A percentile compares a stretch with the other conserved stretches of the same genome.
phyloP scores from a whole-genome alignment of 2,329 filamentous ascomycete species.

The Xylaria polymorpha region DNA sequence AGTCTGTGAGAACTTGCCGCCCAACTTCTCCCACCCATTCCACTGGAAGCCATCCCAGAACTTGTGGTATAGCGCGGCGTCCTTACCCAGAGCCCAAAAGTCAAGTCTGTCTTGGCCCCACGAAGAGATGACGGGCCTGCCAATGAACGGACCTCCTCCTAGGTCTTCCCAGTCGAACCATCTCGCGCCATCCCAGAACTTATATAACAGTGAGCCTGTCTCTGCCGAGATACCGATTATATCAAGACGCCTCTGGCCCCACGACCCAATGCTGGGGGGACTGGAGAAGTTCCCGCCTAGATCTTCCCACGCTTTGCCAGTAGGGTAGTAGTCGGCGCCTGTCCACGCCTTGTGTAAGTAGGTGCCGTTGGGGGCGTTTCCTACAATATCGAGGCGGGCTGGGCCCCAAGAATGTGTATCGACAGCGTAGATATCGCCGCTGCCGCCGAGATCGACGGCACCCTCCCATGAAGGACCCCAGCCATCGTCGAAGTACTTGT shows the following conservation, averaged over 20 bases:
- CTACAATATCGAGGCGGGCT: conserved; percentile 40
- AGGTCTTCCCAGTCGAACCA: conserved; percentile 43
- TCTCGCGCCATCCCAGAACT: conserved; percentile 30
- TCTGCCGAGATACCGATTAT: conserved; percentile 33
- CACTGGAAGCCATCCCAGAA: conserved; percentile 39
- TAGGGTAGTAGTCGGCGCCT: conserved; percentile 24
- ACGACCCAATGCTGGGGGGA: conserved; percentile 34
- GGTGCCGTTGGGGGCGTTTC: conserved; percentile 30
- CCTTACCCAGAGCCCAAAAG: conserved; percentile 37
- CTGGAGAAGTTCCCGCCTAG: conserved; percentile 37
- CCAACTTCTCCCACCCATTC: conserved; percentile 39
- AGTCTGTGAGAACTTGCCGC: conserved; percentile 40
- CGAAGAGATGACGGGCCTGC: conserved; percentile 36
- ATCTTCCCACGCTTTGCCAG: conserved; percentile 35
- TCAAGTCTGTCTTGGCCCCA: conserved; percentile 40
- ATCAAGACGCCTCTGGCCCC: conserved; percentile 37
- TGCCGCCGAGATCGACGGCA: conserved; percentile 33
- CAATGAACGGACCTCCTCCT: conserved; percentile 36
- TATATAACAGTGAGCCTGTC: conserved; percentile 35
- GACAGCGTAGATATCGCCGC: conserved; percentile 20
- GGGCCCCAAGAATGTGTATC: conserved; percentile 36
- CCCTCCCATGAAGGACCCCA: conserved; percentile 42
- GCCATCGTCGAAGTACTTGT: conserved; percentile 41
- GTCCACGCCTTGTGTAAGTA: conserved; percentile 43
- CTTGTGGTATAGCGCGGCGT: conserved; percentile 35